Percentiles rank a stretch among this genome's conserved stretches.
These are phyloP conservation scores for Globisporangium paddicum DNA, from an alignment of 352 stramenopile species.

Conservation along the genomic window DNA sequence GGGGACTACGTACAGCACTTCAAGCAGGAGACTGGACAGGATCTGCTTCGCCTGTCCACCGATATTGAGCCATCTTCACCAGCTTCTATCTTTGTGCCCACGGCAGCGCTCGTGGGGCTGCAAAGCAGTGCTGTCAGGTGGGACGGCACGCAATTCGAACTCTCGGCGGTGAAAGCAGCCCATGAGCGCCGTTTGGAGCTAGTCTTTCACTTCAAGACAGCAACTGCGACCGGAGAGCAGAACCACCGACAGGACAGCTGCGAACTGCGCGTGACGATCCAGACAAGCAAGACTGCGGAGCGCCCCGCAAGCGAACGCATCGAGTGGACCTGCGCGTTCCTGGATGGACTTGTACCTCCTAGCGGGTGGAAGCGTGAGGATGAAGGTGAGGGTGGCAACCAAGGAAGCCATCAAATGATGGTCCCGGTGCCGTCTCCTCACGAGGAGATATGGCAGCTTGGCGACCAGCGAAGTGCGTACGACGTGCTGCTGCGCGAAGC, in stretches of 20 bases:
- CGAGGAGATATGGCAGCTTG: slow-evolving; percentile 20
- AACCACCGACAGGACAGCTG: slow-evolving; percentile 14
- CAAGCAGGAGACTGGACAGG: slow-evolving; percentile 12
- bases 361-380: slow-evolving; percentile 10
- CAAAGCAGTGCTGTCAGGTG: slow-evolving; percentile 21
- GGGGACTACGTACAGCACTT: slow-evolving; percentile 31
- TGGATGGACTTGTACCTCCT: slow-evolving; percentile 4
- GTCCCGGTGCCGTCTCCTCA: not conserved
- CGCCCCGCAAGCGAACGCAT: slow-evolving; percentile 20
- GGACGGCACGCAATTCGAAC: slow-evolving; percentile 26
- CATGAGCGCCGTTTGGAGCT: slow-evolving; percentile 17
- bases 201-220: slow-evolving; percentile 15
- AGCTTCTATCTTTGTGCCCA: slow-evolving; percentile 18
- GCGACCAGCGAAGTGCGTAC: slow-evolving; percentile 31
- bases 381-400: no score
- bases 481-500: slow-evolving; percentile 27
- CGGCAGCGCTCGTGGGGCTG: slow-evolving; percentile 32
- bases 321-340: slow-evolving; percentile 32
- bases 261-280: slow-evolving; percentile 29
- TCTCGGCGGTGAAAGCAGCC: slow-evolving; percentile 42
- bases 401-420: slow-evolving; percentile 4
- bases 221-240: not conserved
- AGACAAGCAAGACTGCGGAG: slow-evolving; percentile 21
- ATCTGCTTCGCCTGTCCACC: no score
- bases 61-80: not conserved